Conservation (phyloP, 1,284 basidiomycete species). For the Hymenochaete sp. region DNA sequence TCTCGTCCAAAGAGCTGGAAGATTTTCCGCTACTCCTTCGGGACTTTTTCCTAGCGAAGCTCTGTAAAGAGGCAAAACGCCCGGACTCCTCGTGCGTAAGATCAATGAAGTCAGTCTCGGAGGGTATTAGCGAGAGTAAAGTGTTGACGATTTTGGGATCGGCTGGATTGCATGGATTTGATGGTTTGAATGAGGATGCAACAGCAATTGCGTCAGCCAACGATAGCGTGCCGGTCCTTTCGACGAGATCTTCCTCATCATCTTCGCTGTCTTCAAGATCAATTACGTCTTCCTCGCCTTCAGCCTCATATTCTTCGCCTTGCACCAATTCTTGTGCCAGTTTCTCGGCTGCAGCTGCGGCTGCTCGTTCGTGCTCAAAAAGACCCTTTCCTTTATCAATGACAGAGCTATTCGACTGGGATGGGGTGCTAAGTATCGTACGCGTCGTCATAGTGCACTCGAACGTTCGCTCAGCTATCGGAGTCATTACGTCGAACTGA, state of each 20-base stretch:
- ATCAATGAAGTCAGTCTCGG: slow-evolving; percentile 62
- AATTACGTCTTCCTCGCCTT: not conserved
- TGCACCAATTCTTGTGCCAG: slow-evolving; percentile 41
- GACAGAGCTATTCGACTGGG: slow-evolving; percentile 27
- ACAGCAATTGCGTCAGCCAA: slow-evolving; percentile 54
- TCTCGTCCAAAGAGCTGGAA: slow-evolving; percentile 33
- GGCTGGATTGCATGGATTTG: slow-evolving; percentile 88
- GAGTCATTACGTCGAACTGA: slow-evolving; percentile 83
- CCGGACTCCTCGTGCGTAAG: slow-evolving; percentile 44
- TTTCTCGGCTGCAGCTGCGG: slow-evolving; percentile 42
- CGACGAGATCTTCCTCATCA: slow-evolving; percentile 31
- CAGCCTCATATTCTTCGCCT: too few relatives aligned
- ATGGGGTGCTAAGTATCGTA: slow-evolving; percentile 34
- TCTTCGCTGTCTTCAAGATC: slow-evolving; percentile 13
- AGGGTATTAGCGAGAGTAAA: slow-evolving; percentile 60
- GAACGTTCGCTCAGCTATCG: slow-evolving; percentile 86
- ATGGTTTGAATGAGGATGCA: slow-evolving; percentile 54
- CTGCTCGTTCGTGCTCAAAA: slow-evolving; percentile 33
- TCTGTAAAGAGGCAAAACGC: slow-evolving; percentile 60
- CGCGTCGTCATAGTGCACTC: slow-evolving; percentile 73
- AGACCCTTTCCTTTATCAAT: slow-evolving; percentile 20
- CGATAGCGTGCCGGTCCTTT: slow-evolving; percentile 52
- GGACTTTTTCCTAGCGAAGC: slow-evolving; percentile 45
- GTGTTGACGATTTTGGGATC: slow-evolving; percentile 58
- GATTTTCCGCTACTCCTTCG: slow-evolving; percentile 38